These are phyloP conservation scores for Beta vulgaris DNA, from an alignment of 148 eudicot species.

Conservation along the genomic window DNA sequence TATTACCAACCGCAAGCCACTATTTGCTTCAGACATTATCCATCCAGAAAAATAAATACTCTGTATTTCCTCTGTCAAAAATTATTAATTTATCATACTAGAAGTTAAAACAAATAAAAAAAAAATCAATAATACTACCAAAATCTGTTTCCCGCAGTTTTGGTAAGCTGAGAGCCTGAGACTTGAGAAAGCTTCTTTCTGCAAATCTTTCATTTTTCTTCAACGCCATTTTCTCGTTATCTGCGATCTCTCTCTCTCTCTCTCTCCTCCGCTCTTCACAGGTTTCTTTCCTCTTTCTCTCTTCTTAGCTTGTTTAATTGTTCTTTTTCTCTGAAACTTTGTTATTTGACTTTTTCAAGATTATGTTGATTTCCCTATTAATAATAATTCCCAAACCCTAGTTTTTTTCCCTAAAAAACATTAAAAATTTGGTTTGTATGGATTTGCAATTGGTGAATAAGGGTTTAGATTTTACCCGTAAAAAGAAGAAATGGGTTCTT, in stretches of 20 bases:
- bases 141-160: not conserved
- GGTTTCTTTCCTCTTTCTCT: not conserved
- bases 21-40: not conserved
- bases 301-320: not conserved
- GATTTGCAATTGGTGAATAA: conserved; percentile 49
- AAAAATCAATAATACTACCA: too few species aligned
- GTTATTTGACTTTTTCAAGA: not conserved
- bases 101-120: too few species aligned
- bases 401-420: not conserved
- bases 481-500: conserved; percentile 53
- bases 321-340: not conserved
- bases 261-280: not conserved
- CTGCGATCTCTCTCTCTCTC: not conserved
- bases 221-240: not conserved
- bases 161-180: not conserved
- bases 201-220: not conserved
- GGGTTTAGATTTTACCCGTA: conserved; percentile 42
- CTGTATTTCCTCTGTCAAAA: too few species aligned
- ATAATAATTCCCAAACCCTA: conserved; percentile 9
- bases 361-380: not conserved
- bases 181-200: not conserved
- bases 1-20: not conserved
- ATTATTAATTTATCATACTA: too few species aligned
- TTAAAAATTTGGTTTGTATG: conserved; percentile 41
- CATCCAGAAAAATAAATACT: not conserved